Percentiles rank a stretch among this genome's conserved stretches.
Conservation (phyloP, 2,329 filamentous ascomycete genomes). For the Reticulascus tulasneorum region DNA sequence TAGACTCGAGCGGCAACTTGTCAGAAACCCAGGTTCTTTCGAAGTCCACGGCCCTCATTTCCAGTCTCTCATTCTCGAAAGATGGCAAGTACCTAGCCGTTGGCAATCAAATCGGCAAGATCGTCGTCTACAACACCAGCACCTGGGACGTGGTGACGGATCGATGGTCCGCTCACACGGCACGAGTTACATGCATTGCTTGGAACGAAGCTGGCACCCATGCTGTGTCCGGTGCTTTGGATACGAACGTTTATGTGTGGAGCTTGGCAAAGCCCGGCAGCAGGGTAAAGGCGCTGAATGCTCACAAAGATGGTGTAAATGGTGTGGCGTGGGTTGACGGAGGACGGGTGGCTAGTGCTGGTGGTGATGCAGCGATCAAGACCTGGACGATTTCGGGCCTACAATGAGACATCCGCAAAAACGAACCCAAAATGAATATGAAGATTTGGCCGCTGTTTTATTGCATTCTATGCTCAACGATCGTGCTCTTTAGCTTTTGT, state of each 20-base stretch:
- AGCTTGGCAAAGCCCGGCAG: slow-evolving; percentile 79
- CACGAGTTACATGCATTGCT: slow-evolving; percentile 53
- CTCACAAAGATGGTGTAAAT: slow-evolving; percentile 93
- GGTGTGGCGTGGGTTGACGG: slow-evolving; percentile 77
- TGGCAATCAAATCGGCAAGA: slow-evolving; percentile 81
- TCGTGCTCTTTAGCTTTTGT: too few relatives aligned
- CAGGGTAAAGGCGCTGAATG: slow-evolving; percentile 78
- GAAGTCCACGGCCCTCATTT: slow-evolving; percentile 68
- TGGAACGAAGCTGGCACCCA: slow-evolving; percentile 79
- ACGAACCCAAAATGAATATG: slow-evolving; percentile 7
- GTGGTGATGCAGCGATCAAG: slow-evolving; percentile 88
- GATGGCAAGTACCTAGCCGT: slow-evolving; percentile 75
- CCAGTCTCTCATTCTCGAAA: slow-evolving; percentile 77
- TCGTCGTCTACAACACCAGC: slow-evolving; percentile 70
- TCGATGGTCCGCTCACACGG: slow-evolving; percentile 59
- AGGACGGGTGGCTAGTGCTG: slow-evolving; percentile 70
- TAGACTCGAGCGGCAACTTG: slow-evolving; percentile 53
- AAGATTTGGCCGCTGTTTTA: too few relatives aligned
- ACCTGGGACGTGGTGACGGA: slow-evolving; percentile 73
- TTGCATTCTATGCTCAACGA: too few relatives aligned
- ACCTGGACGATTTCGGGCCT: slow-evolving; percentile 69
- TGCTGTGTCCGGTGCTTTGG: slow-evolving; percentile 78
- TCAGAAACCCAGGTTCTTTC: slow-evolving; percentile 54
- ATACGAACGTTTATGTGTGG: slow-evolving; percentile 93
- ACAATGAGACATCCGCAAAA: slow-evolving; percentile 27